Evolutionary conservation across 805 yeast genomes (phyloP).

Genomic region (Sugiyamaella americana): DNA sequence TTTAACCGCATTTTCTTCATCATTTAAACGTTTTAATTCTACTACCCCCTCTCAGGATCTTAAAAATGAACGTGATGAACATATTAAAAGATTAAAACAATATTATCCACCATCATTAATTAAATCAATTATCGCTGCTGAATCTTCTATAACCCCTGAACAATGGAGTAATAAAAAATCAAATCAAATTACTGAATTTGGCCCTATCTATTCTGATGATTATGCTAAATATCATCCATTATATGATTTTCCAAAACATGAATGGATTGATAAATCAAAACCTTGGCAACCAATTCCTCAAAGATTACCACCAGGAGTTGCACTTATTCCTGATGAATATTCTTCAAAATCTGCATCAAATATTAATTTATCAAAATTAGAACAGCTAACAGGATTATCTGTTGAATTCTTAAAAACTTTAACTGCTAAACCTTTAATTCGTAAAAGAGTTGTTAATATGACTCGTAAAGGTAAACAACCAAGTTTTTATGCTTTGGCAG

Average conservation of each 20-base stretch:
- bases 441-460: conserved; percentile 79
- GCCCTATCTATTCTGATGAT: conserved; percentile 69
- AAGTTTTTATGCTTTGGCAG: conserved; percentile 73
- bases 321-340: conserved; percentile 31
- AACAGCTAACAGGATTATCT: conserved; percentile 35
- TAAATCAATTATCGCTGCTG: conserved; percentile 77
- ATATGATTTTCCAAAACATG: conserved; percentile 58
- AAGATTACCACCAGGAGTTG: conserved; percentile 44
- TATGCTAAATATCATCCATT: conserved; percentile 63
- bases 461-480: conserved; percentile 88
- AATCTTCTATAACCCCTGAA: conserved; percentile 62
- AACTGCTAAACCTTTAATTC: conserved; percentile 42
- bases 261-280: conserved; percentile 41
- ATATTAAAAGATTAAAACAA: conserved; percentile 54
- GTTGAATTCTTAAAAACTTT: conserved; percentile 53
- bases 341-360: conserved; percentile 26
- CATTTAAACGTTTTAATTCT: background rate
- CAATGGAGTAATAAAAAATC: conserved; percentile 44
- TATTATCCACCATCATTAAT: conserved; percentile 79
- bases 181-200: conserved; percentile 44
- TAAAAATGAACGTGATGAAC: conserved; percentile 31
- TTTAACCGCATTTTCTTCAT: no score
- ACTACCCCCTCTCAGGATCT: background rate
- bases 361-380: conserved; percentile 29
- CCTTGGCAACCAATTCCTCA: conserved; percentile 57